Evolutionary conservation across 306 rosid genomes (phyloP).

Genomic region (Carpinus fangiana): DNA sequence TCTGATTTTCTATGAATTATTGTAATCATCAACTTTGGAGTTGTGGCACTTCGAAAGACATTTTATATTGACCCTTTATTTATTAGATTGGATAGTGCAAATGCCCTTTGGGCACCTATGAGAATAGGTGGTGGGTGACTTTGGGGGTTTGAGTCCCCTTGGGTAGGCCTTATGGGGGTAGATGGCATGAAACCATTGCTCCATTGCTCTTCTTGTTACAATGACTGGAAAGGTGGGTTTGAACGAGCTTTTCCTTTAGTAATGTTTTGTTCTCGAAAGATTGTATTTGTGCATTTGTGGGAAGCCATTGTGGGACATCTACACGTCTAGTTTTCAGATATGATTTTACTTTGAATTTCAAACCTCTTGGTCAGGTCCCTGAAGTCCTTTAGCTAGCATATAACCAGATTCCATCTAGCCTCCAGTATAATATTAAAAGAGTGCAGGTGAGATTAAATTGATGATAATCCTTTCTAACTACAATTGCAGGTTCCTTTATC

Average conservation of each 20-base stretch:
- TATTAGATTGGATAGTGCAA: background rate
- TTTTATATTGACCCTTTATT: background rate
- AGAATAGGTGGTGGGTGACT: too few species aligned
- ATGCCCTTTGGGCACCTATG: too few species aligned
- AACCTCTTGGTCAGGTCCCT: background rate
- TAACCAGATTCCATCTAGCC: background rate
- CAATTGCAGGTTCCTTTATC: conserved; percentile 87
- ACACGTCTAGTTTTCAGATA: background rate
- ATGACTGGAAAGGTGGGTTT: background rate
- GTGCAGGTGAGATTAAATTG: background rate
- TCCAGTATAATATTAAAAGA: background rate
- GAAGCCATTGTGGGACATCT: background rate
- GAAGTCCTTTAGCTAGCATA: background rate
- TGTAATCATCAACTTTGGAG: background rate
- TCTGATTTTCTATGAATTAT: background rate
- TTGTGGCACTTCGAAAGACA: background rate
- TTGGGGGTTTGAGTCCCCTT: too few species aligned
- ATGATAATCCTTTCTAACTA: background rate
- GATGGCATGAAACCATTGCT: background rate
- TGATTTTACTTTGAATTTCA: background rate
- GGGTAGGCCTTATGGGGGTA: background rate
- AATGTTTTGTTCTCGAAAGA: background rate
- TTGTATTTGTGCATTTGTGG: conserved; percentile 7
- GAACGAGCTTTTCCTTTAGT: too few species aligned
- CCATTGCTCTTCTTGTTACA: too few species aligned